Conservation (phyloP, 73 alveolate genomes). For the Tetrahymena elliotti region DNA sequence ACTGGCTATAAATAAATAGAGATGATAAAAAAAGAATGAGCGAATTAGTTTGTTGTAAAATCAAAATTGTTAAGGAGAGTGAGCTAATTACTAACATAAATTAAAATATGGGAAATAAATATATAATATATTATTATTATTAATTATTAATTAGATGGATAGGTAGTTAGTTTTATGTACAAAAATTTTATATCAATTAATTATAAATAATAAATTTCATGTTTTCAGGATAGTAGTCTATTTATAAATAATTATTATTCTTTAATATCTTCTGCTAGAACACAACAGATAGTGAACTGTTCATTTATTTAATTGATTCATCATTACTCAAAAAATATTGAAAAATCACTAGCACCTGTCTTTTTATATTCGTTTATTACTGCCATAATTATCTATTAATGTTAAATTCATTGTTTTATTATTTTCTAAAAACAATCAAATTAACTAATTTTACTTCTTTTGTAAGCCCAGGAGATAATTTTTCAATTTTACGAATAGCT, state of each 20-base stretch:
- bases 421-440: background rate
- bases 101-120: background rate
- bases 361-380: background rate
- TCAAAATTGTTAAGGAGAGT: background rate
- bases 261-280: no score
- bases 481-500: background rate
- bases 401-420: background rate
- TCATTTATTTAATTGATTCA: background rate
- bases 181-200: no score
- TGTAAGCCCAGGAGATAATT: background rate
- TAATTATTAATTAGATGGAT: no score
- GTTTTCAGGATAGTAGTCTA: background rate
- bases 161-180: background rate
- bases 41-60: background rate
- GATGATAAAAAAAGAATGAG: no score
- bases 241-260: no score
- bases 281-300: no score
- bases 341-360: background rate
- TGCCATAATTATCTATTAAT: background rate
- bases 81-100: background rate
- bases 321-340: background rate
- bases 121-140: no score
- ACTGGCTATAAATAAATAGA: background rate
- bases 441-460: background rate
- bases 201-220: no score